phyloP scores from a whole-genome alignment of 1,284 basidiomycete genomes.

The Anthracocystis walkeri region DNA sequence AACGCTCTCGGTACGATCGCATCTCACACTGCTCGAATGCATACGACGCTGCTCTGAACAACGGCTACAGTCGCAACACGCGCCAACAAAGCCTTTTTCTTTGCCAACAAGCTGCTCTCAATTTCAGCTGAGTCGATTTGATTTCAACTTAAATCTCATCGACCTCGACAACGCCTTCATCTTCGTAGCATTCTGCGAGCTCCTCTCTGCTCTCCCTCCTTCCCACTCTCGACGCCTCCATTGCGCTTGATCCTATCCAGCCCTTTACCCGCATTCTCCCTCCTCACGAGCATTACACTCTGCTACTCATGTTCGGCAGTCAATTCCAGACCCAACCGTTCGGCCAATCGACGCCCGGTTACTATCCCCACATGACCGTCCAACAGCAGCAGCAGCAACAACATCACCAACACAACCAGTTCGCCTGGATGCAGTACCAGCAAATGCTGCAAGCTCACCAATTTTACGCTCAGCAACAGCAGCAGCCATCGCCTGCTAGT shows the following conservation, averaged over 20 bases:
- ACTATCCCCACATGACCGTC: conserved; percentile 46
- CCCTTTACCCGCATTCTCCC: not conserved
- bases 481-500: conserved; percentile 29
- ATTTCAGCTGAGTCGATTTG: conserved; percentile 1
- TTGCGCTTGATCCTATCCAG: not conserved
- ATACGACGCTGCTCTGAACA: not conserved
- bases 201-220: not conserved
- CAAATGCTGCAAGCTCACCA: conserved; percentile 61
- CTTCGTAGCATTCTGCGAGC: conserved; percentile 4
- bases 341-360: conserved; percentile 54
- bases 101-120: not conserved
- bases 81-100: not conserved
- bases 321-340: conserved; percentile 56
- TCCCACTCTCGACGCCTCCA: conserved; percentile 3
- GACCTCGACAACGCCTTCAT: conserved; percentile 1
- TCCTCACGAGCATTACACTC: not conserved
- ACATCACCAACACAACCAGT: conserved; percentile 50
- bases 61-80: not conserved
- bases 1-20: not conserved
- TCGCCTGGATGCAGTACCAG: conserved; percentile 62
- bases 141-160: conserved; percentile 4
- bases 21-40: conserved; percentile 5
- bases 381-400: conserved; percentile 49
- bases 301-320: conserved; percentile 46
- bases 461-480: conserved; percentile 46